Conservation (phyloP, 2,329 filamentous ascomycete genomes). For the Sclerotinia minor region DNA sequence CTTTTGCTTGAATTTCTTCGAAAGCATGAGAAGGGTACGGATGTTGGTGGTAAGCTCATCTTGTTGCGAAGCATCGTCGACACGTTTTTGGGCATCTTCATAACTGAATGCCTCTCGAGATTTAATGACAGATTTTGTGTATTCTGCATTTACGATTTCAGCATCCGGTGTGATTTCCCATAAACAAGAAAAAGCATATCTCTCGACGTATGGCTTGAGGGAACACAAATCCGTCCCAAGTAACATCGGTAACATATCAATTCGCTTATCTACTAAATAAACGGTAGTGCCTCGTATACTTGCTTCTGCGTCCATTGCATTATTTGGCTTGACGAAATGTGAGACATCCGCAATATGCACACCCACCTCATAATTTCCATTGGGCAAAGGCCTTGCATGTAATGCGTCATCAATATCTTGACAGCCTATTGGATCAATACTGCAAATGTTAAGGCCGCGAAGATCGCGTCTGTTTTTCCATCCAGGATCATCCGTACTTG, state of each 20-base stretch:
- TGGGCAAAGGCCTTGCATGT: conserved; percentile 79
- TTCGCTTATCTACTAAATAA: conserved; percentile 97
- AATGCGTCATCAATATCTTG: conserved; percentile 98
- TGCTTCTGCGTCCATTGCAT: conserved; percentile 94
- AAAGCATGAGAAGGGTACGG: conserved; percentile 81
- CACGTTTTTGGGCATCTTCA: conserved; percentile 89
- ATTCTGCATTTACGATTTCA: conserved; percentile 79
- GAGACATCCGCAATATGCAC: conserved; percentile 99
- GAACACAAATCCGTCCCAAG: conserved; percentile 96
- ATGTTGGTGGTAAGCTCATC: conserved; percentile 91
- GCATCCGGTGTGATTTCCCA: conserved; percentile 89
- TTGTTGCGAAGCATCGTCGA: conserved; percentile 83
- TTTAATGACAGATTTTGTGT: conserved; percentile 97
- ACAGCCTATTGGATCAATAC: conserved; percentile 93
- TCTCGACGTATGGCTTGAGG: conserved; percentile 95
- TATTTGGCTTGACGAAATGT: conserved; percentile 95
- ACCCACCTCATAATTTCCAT: conserved; percentile 93
- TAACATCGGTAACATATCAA: conserved; percentile 97
- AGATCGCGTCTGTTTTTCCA: conserved; percentile 87
- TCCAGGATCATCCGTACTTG: conserved; percentile 74
- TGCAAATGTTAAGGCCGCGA: conserved; percentile 85
- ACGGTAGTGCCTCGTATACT: conserved; percentile 94
- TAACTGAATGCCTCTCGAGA: conserved; percentile 97
- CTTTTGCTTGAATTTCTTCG: conserved; percentile 90
- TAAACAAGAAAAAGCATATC: conserved; percentile 79